phyloP scores from a whole-genome alignment of 257 asterid species.

The Solanum chmielewskii region DNA sequence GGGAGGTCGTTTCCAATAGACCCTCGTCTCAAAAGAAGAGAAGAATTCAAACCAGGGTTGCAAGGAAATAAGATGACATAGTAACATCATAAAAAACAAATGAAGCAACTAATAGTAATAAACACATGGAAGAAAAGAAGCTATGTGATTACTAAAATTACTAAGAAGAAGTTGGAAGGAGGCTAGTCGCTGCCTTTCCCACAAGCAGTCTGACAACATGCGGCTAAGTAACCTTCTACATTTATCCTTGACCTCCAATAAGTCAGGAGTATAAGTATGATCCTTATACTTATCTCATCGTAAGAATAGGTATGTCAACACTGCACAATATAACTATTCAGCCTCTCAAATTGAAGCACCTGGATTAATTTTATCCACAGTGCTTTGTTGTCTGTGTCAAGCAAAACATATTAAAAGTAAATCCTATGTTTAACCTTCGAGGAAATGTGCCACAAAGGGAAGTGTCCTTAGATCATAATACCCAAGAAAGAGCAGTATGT shows the following conservation, averaged over 20 bases:
- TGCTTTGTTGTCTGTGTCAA: background rate
- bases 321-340: background rate
- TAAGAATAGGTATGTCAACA: background rate
- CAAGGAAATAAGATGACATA: background rate
- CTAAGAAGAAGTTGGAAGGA: background rate
- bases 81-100: background rate
- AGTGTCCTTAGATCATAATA: background rate
- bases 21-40: background rate
- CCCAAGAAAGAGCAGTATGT: background rate
- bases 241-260: background rate
- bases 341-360: background rate
- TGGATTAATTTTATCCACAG: background rate
- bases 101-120: background rate
- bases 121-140: background rate
- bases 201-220: background rate
- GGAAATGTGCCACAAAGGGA: background rate
- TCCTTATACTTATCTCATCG: background rate
- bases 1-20: background rate
- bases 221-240: background rate
- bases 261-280: background rate
- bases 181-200: background rate
- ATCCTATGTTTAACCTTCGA: background rate
- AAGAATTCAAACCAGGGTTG: background rate
- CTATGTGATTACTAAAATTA: background rate
- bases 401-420: background rate